Base-by-base conservation (phyloP, 1,139 yeast genomes). In the Hyphopichia burtonii region DNA sequence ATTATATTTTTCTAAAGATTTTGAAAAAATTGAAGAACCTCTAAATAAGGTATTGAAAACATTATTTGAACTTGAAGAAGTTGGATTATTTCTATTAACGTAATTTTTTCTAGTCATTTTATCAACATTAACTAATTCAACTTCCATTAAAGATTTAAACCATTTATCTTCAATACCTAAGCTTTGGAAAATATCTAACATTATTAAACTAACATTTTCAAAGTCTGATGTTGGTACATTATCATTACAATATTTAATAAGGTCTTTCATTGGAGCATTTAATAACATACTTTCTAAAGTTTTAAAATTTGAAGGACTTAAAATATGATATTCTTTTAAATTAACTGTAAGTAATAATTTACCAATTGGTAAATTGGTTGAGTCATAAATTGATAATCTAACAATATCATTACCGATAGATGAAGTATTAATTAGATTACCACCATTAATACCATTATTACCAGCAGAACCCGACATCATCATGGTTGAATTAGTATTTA, bases 1-100 rank as follows among this genome's bases (percentile, higher is more conserved):
- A 58, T 86, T 85, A 58, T 83, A 89, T 48, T 79, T 74, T 53
- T 93, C 98, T 40, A 91, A 61, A 0, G 96, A 77, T 57, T 87
- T 88, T 0, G 96, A 83, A 47, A 91, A 73, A 9, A 90, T 72
- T 1, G 95, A 83, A 43, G 88, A 86, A 0, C 97, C 96, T 51
- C 98, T 71, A 56, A 93, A 91, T 17, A 93, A 61, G 0, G 96
- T 82, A 52, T 86, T 86, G 58, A 80, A 80, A 1, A 80, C 76
- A 53, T 80, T 75, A 43, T 65, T 73, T 2, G 66, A 63, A 9
- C 56, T 49, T 22, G 55, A 43, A 15, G 47, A 33, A 15, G 40
- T 16, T 38, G 57, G 54, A 41, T 52, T 55, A 31, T 56, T 56
- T 34, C 53, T 56, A 8, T 52, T 54, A 12, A 56, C 60, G 44